Percentiles rank a stretch among this genome's conserved stretches.
Conservation (phyloP, 768 basidiomycete species). For the Cyclocybe aegerita region DNA sequence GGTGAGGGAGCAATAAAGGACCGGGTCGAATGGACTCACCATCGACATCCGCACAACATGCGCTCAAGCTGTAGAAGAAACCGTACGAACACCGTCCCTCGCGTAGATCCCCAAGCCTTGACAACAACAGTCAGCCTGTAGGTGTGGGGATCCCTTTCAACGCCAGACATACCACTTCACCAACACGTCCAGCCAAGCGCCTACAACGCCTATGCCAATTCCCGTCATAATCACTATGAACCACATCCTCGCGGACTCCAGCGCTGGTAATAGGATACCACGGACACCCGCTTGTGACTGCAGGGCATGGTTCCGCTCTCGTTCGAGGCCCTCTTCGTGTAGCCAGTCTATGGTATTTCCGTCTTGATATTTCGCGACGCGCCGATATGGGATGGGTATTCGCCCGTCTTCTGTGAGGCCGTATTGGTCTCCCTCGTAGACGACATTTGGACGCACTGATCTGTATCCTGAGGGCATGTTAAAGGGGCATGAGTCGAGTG, state of each 20-base stretch:
- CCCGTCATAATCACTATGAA: conserved; percentile 67
- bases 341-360: conserved; percentile 71
- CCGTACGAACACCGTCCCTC: conserved; percentile 69
- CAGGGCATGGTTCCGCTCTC: conserved; percentile 50
- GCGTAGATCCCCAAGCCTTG: conserved; percentile 67
- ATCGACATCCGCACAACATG: conserved; percentile 69
- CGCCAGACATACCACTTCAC: conserved; percentile 59
- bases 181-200: conserved; percentile 72
- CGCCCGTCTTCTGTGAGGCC: conserved; percentile 47
- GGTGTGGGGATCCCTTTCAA: background rate
- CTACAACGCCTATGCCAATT: conserved; percentile 63
- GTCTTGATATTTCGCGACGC: conserved; percentile 47
- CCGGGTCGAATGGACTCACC: conserved; percentile 34
- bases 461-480: conserved; percentile 26
- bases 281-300: conserved; percentile 53
- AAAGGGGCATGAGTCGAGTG: conserved; percentile 15
- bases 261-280: conserved; percentile 51
- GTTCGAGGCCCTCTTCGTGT: conserved; percentile 62
- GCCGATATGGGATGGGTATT: conserved; percentile 27
- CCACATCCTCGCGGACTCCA: conserved; percentile 64
- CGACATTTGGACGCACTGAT: conserved; percentile 18
- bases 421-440: conserved; percentile 38
- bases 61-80: conserved; percentile 70
- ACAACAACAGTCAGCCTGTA: conserved; percentile 1
- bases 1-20: conserved; percentile 4